Percentiles rank a stretch among this genome's conserved stretches.
Conservation (phyloP, 2,329 filamentous ascomycete species). For the Endothia cerciana region DNA sequence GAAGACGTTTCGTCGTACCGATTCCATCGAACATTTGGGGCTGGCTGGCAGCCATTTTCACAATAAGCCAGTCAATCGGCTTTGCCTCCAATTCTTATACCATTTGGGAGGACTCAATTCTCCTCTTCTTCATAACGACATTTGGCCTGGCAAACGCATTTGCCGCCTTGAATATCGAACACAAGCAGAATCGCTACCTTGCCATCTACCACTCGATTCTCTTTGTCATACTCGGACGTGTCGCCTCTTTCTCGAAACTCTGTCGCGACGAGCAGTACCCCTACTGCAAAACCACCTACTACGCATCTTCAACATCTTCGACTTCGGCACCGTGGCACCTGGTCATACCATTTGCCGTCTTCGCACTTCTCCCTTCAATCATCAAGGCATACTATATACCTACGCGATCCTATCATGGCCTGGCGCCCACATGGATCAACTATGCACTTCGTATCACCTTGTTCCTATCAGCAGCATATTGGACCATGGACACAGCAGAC, state of each 20-base stretch:
- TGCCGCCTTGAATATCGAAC: constrained; percentile 74
- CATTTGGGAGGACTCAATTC: constrained; percentile 96
- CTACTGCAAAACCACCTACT: constrained; percentile 93
- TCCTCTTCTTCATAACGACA: constrained; percentile 87
- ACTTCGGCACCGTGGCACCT: constrained; percentile 93
- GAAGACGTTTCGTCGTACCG: constrained; percentile 49
- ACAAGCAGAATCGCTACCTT: constrained; percentile 69
- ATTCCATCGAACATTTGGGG: constrained; percentile 82
- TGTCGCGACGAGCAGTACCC: constrained; percentile 99
- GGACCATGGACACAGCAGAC: constrained; percentile 87
- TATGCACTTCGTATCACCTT: constrained; percentile 78
- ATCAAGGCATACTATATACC: constrained; percentile 79
- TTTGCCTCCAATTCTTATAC: constrained; percentile 98
- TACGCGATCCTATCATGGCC: constrained; percentile 86
- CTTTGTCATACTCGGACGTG: constrained; percentile 77
- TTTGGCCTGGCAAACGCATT: constrained; percentile 79
- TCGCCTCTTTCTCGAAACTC: constrained; percentile 86
- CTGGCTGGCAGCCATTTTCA: constrained; percentile 81
- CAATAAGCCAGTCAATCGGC: constrained; percentile 84
- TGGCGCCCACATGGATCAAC: constrained; percentile 83
- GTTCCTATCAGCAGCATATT: constrained; percentile 77
- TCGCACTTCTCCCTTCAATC: constrained; percentile 71
- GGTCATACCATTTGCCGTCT: constrained; percentile 74
- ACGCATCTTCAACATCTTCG: constrained; percentile 87
- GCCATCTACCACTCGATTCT: constrained; percentile 83